Evolutionary conservation across 306 rosid genomes (phyloP).

Genomic region (Dryas drummondii): DNA sequence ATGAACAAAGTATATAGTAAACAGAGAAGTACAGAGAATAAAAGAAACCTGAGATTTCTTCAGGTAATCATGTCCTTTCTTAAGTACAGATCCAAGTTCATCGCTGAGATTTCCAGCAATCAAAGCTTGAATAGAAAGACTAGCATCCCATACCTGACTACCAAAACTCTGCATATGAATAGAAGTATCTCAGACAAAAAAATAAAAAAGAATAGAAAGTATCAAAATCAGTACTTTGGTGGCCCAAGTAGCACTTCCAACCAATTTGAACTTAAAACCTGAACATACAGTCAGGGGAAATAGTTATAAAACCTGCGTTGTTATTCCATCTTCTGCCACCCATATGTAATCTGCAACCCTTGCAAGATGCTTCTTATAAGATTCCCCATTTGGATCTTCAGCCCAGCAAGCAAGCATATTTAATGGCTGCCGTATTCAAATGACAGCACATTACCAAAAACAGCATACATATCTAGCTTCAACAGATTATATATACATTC

Average conservation of each 20-base stretch:
- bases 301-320: conserved; percentile 21
- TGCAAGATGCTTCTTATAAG: conserved; percentile 35
- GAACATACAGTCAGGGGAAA: background rate
- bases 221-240: background rate
- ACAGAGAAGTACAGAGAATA: background rate
- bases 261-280: background rate
- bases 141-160: conserved; percentile 31
- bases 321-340: conserved; percentile 45
- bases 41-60: conserved; percentile 20
- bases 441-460: too few species aligned
- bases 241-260: background rate
- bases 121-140: conserved; percentile 23
- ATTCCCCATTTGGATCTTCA: conserved; percentile 33
- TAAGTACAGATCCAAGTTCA: conserved; percentile 12
- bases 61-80: conserved; percentile 10
- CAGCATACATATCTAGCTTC: too few species aligned
- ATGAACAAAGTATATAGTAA: background rate
- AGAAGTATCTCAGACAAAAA: too few species aligned
- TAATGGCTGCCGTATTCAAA: conserved; percentile 6
- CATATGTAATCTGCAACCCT: conserved; percentile 28
- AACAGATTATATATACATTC: too few species aligned
- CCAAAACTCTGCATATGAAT: conserved; percentile 4
- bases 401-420: conserved; percentile 34
- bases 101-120: conserved; percentile 13
- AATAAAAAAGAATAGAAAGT: too few species aligned